A percentile compares a stretch with the other conserved stretches of the same genome.
These are phyloP conservation scores for Ambrosiella cleistominuta DNA, from an alignment of 2,329 filamentous ascomycete genomes.

Conservation along the genomic window DNA sequence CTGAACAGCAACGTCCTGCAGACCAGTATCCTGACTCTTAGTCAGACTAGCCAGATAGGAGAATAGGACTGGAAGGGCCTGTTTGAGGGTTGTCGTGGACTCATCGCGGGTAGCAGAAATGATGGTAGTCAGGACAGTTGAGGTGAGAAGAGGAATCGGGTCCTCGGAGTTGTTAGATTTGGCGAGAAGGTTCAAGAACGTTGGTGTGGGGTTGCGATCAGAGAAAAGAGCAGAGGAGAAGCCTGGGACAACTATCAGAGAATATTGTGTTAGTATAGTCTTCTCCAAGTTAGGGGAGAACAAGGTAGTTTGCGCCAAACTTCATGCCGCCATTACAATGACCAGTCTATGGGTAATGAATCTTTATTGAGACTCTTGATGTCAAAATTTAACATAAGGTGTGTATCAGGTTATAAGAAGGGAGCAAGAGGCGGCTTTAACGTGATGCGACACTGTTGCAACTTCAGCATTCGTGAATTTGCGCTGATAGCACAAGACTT, in stretches of 20 bases:
- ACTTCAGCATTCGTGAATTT: conserved; percentile 4
- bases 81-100: conserved; percentile 47
- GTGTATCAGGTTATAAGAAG: not conserved
- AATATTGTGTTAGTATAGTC: not conserved
- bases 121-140: conserved; percentile 67
- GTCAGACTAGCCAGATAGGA: conserved; percentile 71
- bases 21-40: conserved; percentile 69
- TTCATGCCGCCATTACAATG: not conserved
- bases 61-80: conserved; percentile 67
- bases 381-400: not conserved
- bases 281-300: not conserved
- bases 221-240: conserved; percentile 62
- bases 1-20: conserved; percentile 91
- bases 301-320: conserved; percentile 2
- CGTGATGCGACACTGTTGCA: conserved; percentile 1
- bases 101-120: conserved; percentile 51
- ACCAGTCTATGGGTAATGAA: not conserved
- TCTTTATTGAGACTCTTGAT: not conserved
- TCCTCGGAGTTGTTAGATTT: conserved; percentile 60
- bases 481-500: conserved; percentile 18
- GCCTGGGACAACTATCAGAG: conserved; percentile 52
- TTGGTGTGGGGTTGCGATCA: conserved; percentile 61
- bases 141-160: conserved; percentile 74
- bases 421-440: not conserved
- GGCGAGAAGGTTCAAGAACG: conserved; percentile 65